phyloP scores from a whole-genome alignment of 2,329 filamentous ascomycete species.

The Diplodia scrobiculata region DNA sequence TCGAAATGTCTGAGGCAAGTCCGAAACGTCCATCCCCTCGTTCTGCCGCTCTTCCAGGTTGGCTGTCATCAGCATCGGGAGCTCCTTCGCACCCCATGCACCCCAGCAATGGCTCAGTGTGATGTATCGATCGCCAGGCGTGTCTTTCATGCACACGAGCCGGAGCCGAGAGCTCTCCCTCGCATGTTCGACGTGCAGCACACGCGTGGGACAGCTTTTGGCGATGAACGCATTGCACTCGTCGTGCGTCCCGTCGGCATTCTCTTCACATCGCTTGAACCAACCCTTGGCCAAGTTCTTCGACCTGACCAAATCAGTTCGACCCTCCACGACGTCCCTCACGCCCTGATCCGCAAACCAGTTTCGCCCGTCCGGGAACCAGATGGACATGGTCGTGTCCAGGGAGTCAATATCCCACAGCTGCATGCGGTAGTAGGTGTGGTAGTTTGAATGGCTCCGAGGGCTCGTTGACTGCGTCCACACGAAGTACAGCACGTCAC shows the following conservation, averaged over 20 bases:
- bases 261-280: background rate
- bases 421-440: constrained; percentile 2
- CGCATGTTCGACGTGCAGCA: background rate
- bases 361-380: background rate
- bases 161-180: background rate
- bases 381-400: background rate
- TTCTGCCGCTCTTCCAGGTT: background rate
- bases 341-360: background rate
- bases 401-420: background rate
- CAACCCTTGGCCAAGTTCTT: background rate
- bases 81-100: background rate
- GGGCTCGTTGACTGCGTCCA: background rate
- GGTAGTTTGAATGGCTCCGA: background rate
- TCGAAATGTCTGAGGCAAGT: background rate
- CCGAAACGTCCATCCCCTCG: background rate
- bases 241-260: background rate
- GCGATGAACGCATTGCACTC: background rate
- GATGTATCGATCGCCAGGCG: background rate
- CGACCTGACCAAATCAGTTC: background rate
- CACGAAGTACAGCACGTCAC: background rate
- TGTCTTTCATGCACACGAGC: background rate
- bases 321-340: background rate
- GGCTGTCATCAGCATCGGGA: background rate
- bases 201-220: background rate
- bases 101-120: background rate